These are phyloP conservation scores for Colletotrichum sp. DNA, from an alignment of 2,329 filamentous ascomycete species.

Conservation along the genomic window DNA sequence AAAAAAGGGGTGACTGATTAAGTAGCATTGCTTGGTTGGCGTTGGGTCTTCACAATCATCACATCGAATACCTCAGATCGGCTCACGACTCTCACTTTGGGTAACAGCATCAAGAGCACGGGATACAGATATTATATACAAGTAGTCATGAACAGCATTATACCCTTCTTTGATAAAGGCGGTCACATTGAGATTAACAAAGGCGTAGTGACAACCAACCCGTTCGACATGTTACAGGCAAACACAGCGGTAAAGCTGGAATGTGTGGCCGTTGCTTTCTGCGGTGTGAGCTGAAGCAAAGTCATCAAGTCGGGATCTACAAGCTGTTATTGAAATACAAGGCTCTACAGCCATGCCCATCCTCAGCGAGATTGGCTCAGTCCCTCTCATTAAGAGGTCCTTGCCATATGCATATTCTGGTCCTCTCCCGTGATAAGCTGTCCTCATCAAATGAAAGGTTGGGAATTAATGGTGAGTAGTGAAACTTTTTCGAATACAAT, in stretches of 20 bases:
- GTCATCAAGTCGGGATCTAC: background rate
- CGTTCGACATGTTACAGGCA: background rate
- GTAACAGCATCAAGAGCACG: background rate
- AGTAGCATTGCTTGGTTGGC: background rate
- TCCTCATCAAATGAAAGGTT: background rate
- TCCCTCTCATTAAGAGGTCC: background rate
- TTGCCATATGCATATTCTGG: background rate
- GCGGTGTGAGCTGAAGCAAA: background rate
- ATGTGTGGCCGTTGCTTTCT: background rate
- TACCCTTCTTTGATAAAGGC: background rate
- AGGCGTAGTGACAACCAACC: background rate
- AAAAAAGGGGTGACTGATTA: background rate
- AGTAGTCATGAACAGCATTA: constrained; percentile 3
- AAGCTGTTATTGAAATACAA: background rate
- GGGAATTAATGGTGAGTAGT: background rate
- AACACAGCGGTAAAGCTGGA: background rate
- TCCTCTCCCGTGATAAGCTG: background rate
- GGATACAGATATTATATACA: constrained; percentile 1
- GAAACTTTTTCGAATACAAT: background rate
- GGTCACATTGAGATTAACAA: background rate
- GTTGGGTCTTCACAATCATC: background rate
- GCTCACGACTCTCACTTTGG: background rate
- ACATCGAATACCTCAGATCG: background rate
- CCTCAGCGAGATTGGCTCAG: background rate
- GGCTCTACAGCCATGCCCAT: background rate